These are phyloP conservation scores for Mitragyna speciosa DNA, from an alignment of 257 asterid species.

Conservation along the genomic window DNA sequence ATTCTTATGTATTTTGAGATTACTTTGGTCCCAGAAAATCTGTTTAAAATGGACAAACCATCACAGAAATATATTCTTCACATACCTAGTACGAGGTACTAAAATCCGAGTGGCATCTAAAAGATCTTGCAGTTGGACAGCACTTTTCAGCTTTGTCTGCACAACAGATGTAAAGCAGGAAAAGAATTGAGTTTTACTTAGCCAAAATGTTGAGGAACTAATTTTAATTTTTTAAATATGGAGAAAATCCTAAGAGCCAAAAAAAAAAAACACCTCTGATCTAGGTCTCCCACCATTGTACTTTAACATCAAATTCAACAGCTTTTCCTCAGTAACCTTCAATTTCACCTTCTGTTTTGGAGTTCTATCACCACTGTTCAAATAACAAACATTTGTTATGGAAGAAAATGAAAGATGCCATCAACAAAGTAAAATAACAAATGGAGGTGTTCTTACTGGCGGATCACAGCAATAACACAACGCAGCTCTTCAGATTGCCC, in stretches of 20 bases:
- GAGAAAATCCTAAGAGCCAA: constrained; percentile 18
- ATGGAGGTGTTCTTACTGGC: constrained; percentile 67
- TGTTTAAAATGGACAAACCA: not conserved
- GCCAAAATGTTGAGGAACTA: not conserved
- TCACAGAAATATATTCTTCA: constrained; percentile 8
- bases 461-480: constrained; percentile 86
- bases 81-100: constrained; percentile 83
- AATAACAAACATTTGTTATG: constrained; percentile 12
- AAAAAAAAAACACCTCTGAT: constrained; percentile 65
- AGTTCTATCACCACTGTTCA: constrained; percentile 95
- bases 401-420: constrained; percentile 1
- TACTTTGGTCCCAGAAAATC: not conserved
- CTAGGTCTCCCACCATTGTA: constrained; percentile 92
- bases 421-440: not conserved
- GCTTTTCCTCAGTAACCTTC: constrained; percentile 94
- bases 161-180: constrained; percentile 25
- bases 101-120: constrained; percentile 90
- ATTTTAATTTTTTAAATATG: not conserved
- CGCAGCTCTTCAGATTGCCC: constrained; percentile 97
- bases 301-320: constrained; percentile 89
- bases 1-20: not conserved
- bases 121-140: constrained; percentile 96
- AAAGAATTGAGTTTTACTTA: constrained; percentile 12
- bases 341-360: constrained; percentile 98
- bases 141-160: constrained; percentile 95